These are phyloP conservation scores for Sistotremastrum suecicum DNA, from an alignment of 768 basidiomycete genomes.

Conservation along the genomic window DNA sequence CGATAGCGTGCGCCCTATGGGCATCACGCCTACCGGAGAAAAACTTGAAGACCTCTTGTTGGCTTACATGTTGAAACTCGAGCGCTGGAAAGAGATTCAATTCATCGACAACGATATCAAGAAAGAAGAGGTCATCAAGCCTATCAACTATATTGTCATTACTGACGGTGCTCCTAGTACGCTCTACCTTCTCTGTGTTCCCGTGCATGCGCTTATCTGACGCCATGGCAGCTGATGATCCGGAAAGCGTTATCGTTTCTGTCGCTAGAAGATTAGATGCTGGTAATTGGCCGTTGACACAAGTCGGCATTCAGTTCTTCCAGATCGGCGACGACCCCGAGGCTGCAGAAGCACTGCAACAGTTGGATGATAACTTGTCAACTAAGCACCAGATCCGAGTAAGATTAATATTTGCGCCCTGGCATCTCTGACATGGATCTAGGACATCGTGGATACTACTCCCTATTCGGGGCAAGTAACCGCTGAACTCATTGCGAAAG, in stretches of 20 bases:
- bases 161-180: conserved; percentile 51
- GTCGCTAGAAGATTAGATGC: conserved; percentile 37
- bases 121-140: conserved; percentile 26
- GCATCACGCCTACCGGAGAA: conserved; percentile 31
- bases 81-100: neutral
- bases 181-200: conserved; percentile 8
- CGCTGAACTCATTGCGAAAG: conserved; percentile 40
- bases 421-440: neutral
- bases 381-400: conserved; percentile 30
- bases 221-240: conserved; percentile 31
- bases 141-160: conserved; percentile 43
- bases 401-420: conserved; percentile 6
- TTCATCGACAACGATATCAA: conserved; percentile 8
- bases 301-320: conserved; percentile 60
- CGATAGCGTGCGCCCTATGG: conserved; percentile 25
- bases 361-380: conserved; percentile 45
- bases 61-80: conserved; percentile 21
- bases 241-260: conserved; percentile 30
- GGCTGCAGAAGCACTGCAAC: conserved; percentile 24
- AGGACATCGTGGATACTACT: conserved; percentile 66
- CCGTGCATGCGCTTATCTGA: neutral
- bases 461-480: conserved; percentile 31
- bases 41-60: conserved; percentile 25
- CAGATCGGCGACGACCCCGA: conserved; percentile 42
- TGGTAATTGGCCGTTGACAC: conserved; percentile 34